phyloP scores from a whole-genome alignment of 108 stramenopile species.

The Discostella stelligeroides region DNA sequence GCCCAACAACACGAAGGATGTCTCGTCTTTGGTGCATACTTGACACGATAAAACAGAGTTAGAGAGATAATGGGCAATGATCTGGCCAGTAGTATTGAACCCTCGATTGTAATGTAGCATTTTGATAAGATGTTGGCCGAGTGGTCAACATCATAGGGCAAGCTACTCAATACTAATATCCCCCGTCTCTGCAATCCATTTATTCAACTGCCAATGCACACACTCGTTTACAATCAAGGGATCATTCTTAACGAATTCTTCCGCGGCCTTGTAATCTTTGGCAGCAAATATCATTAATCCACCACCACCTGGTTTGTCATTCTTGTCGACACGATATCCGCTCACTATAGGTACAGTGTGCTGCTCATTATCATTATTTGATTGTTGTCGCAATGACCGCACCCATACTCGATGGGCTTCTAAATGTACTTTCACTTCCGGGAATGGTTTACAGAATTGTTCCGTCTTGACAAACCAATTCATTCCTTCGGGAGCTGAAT shows the following conservation, averaged over 20 bases:
- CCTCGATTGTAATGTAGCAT: too few species aligned
- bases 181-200: slow-evolving; percentile 66
- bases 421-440: slow-evolving; percentile 53
- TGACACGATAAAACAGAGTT: too few species aligned
- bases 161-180: slow-evolving; percentile 42
- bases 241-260: slow-evolving; percentile 46
- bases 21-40: slow-evolving; percentile 31
- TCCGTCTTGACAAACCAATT: slow-evolving; percentile 70
- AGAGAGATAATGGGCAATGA: too few species aligned
- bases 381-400: slow-evolving; percentile 18
- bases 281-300: slow-evolving; percentile 66
- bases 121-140: too few species aligned
- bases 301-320: slow-evolving; percentile 65
- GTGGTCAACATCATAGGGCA: too few species aligned
- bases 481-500: slow-evolving; percentile 42
- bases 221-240: slow-evolving; percentile 57
- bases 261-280: slow-evolving; percentile 42
- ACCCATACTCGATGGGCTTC: slow-evolving; percentile 63
- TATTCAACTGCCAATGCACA: slow-evolving; percentile 61
- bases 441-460: slow-evolving; percentile 51
- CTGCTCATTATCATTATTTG: neutral
- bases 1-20: slow-evolving; percentile 24
- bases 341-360: slow-evolving; percentile 39
- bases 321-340: slow-evolving; percentile 59
- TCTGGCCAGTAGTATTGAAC: too few species aligned